Conservation (phyloP, 495 filamentous ascomycete genomes). For the Clavariopsis aquatica region DNA sequence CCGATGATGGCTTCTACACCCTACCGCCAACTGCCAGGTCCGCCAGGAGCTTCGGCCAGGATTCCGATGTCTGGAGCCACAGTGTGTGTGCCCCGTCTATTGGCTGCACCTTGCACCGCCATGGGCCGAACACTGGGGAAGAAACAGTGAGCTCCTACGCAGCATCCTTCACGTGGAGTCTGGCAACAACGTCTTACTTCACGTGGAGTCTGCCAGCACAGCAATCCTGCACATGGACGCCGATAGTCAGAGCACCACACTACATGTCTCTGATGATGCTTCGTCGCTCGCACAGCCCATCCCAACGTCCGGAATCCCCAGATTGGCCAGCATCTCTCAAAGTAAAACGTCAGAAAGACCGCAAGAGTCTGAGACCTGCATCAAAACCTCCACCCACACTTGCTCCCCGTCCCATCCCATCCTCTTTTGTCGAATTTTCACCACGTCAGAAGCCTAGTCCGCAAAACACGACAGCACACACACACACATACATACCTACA, state of each 20-base stretch:
- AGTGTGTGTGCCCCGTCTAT: neutral
- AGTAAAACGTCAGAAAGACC: neutral
- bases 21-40: neutral
- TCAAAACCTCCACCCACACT: neutral
- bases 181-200: neutral
- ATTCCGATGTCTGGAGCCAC: neutral
- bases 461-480: neutral
- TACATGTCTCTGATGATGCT: neutral
- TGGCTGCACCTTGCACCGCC: neutral
- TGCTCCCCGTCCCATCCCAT: too few species aligned
- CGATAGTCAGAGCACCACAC: neutral
- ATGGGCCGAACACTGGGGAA: neutral
- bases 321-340: neutral
- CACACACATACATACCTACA: too few species aligned
- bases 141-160: neutral
- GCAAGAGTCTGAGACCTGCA: neutral
- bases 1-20: neutral
- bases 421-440: neutral
- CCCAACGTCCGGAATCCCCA: neutral
- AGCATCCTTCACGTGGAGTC: neutral
- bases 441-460: neutral
- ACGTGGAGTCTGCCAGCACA: constrained; percentile 5
- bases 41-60: neutral
- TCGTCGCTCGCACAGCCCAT: neutral
- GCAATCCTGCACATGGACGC: too few species aligned